Evolutionary conservation across 2,329 filamentous ascomycete species (phyloP), one percentile per base, ranked within the genome.

Genomic region (Paracoccidioides lutzii): DNA sequence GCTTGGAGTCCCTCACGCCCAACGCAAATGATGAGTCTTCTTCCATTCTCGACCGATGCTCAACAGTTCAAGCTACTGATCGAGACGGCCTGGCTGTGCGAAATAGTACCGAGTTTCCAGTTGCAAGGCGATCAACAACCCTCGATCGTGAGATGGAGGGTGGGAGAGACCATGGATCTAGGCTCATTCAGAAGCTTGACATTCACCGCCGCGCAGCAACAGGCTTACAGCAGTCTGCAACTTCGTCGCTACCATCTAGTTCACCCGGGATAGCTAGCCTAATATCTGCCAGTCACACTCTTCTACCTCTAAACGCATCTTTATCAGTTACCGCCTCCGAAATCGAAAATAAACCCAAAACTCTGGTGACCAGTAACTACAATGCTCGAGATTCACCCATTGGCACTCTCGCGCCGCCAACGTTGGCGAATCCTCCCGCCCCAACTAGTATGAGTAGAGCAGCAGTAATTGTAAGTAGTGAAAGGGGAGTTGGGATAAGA

Each of bases 121-220:
- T 46, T 52, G 59, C 65, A 52, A 71, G 77, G 54, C 72, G 78
- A 45, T 73, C 74, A 4, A 79, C 78, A 45, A 74, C 71, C n/a
- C 59, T 75, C 7, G 79, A 81, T 14, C 65, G 69, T 64, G 88
- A 91, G 45, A 82, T 84, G 35, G 87, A 93, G 64, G 83, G 82
- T 60, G 80, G 84, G 56, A 80, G 87, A 59, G 90, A 94, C 58
- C 89, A 93, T 68, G 87, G 88, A 7, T 82, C 88, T 22, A 83
- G 90, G 58, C 89, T 97, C 60, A 96, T 96, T 68, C 88, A 94
- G 68, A 95, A 90, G 70, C 79, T 96, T 46, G 91, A 96, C 69
- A 77, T 95, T 56, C 88, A 94, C 69, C 83, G 91, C 61, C 94
- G 91, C 67, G 78, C 84, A 15, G 81, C 83, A 5, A 80, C 84